phyloP scores from a whole-genome alignment of 176 grass and related monocot species.

The Carex scoparia region DNA sequence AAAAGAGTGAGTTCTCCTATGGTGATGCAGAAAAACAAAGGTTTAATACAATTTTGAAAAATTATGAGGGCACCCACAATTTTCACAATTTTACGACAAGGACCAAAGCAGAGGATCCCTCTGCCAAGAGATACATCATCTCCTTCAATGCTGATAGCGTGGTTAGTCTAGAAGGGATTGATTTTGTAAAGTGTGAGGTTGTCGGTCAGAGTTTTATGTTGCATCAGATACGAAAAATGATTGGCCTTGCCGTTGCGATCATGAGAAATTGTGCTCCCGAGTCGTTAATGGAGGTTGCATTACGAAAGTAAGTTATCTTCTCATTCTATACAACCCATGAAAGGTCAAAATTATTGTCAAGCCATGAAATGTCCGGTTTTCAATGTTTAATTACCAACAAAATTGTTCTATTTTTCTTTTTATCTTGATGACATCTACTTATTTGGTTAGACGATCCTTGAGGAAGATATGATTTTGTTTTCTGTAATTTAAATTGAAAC shows the following conservation, averaged over 20 bases:
- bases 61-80: slow-evolving; percentile 91
- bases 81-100: slow-evolving; percentile 97
- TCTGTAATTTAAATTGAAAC: not conserved
- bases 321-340: not conserved
- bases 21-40: slow-evolving; percentile 52
- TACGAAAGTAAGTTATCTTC: slow-evolving; percentile 59
- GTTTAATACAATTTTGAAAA: slow-evolving; percentile 65
- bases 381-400: not conserved
- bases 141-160: slow-evolving; percentile 65
- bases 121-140: slow-evolving; percentile 85
- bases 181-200: slow-evolving; percentile 91
- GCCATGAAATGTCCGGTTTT: not conserved
- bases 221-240: slow-evolving; percentile 91
- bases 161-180: slow-evolving; percentile 73
- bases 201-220: slow-evolving; percentile 96
- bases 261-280: slow-evolving; percentile 83
- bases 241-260: slow-evolving; percentile 73
- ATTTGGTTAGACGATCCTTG: not conserved
- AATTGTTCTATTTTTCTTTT: not conserved
- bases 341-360: not conserved
- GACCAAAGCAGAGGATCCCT: slow-evolving; percentile 91
- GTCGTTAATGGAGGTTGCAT: slow-evolving; percentile 61
- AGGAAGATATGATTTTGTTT: not conserved
- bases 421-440: not conserved
- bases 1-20: slow-evolving; percentile 47